phyloP scores from a whole-genome alignment of 192 early-diverging fungal genomes.

The Kappamyces sp. region DNA sequence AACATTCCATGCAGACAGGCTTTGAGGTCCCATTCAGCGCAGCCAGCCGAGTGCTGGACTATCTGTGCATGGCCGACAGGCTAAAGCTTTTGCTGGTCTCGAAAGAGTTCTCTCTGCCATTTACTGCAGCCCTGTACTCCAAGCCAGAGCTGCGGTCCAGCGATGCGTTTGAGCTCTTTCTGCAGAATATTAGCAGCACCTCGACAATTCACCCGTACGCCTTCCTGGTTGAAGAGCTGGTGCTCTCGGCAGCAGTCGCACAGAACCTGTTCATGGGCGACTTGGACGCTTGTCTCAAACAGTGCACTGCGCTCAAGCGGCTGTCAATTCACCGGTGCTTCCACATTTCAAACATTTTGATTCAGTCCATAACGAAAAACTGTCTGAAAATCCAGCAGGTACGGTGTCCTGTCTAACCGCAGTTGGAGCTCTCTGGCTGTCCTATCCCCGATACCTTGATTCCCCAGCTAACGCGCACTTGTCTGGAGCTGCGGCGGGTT shows the following conservation, averaged over 20 bases:
- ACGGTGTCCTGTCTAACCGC: neutral
- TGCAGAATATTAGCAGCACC: slow-evolving; percentile 32
- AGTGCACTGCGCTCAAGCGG: slow-evolving; percentile 28
- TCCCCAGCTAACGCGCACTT: slow-evolving; percentile 34
- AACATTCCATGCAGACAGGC: too few relatives aligned
- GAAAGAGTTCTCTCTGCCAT: slow-evolving; percentile 25
- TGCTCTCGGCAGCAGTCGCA: slow-evolving; percentile 39
- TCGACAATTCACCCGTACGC: slow-evolving; percentile 32
- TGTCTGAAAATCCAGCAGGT: slow-evolving; percentile 36
- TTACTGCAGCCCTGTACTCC: slow-evolving; percentile 34
- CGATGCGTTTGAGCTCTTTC: slow-evolving; percentile 43
- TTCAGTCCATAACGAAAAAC: slow-evolving; percentile 33
- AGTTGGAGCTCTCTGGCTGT: slow-evolving; percentile 46
- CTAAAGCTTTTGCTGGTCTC: slow-evolving; percentile 25
- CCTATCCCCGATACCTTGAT: slow-evolving; percentile 48
- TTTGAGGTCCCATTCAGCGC: too few relatives aligned
- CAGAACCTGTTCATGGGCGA: slow-evolving; percentile 53
- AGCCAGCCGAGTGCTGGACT: too few relatives aligned
- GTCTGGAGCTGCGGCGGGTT: slow-evolving; percentile 30
- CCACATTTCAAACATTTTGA: slow-evolving; percentile 46
- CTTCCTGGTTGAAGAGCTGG: slow-evolving; percentile 38
- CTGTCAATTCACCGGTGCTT: slow-evolving; percentile 46
- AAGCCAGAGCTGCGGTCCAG: slow-evolving; percentile 29
- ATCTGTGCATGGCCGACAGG: too few relatives aligned
- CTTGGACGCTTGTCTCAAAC: slow-evolving; percentile 35